A percentile compares a stretch with the other conserved stretches of the same genome.
These are phyloP conservation scores for Neonothopanus nambi DNA, from an alignment of 1,284 basidiomycete species.

Conservation along the genomic window DNA sequence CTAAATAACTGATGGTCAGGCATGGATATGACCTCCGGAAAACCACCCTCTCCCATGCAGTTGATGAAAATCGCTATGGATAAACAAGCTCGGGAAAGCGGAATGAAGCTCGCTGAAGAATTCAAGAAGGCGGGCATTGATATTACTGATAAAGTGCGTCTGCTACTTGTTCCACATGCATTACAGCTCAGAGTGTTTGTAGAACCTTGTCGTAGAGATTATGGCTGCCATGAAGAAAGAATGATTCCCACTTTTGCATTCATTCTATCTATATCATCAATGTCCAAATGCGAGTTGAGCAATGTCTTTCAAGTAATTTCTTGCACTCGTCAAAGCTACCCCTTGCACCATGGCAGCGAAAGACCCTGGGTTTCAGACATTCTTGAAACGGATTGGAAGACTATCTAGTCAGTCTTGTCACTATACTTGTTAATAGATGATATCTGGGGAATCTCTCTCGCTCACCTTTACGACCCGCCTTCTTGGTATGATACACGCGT, in stretches of 20 bases:
- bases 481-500: too few relatives aligned
- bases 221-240: slow-evolving; percentile 29
- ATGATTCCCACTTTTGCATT: neutral
- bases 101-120: slow-evolving; percentile 48
- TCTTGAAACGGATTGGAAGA: too few relatives aligned
- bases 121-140: slow-evolving; percentile 62
- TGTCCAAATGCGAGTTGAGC: too few relatives aligned
- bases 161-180: neutral
- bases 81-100: slow-evolving; percentile 50
- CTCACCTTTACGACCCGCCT: too few relatives aligned
- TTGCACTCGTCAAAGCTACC: too few relatives aligned
- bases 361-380: too few relatives aligned
- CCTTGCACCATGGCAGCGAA: too few relatives aligned
- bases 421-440: too few relatives aligned
- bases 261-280: too few relatives aligned
- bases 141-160: slow-evolving; percentile 41
- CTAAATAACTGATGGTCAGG: slow-evolving; percentile 34
- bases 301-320: too few relatives aligned
- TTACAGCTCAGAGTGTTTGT: neutral
- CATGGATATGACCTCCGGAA: slow-evolving; percentile 42
- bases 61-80: slow-evolving; percentile 55
- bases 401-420: too few relatives aligned
- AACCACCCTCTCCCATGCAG: slow-evolving; percentile 49
- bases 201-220: slow-evolving; percentile 37
- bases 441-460: too few relatives aligned